Evolutionary conservation across 225 moss, liverwort and hornwort species (phyloP).

Genomic region (Straminergon stramineum): DNA sequence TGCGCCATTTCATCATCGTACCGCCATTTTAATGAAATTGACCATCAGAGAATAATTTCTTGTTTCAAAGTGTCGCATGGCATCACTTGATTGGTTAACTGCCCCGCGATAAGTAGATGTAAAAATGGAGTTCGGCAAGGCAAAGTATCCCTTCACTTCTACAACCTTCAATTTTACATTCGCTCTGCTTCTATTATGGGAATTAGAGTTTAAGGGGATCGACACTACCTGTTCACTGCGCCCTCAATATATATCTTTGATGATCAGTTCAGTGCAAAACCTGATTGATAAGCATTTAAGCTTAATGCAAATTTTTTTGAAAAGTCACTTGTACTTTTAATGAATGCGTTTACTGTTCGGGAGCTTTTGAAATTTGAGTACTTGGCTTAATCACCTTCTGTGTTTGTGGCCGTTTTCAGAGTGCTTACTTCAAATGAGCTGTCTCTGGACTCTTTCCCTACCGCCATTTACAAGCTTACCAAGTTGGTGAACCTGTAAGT

Average conservation of each 20-base stretch:
- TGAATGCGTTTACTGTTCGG: background rate
- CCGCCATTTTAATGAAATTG: too few relatives aligned
- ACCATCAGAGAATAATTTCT: too few relatives aligned
- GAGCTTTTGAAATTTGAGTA: background rate
- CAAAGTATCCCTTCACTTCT: background rate
- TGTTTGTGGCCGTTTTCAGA: conserved; percentile 5
- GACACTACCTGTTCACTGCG: background rate
- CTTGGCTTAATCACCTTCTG: background rate
- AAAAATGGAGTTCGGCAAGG: too few relatives aligned
- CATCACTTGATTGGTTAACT: background rate
- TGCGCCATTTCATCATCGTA: too few relatives aligned
- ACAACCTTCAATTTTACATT: background rate
- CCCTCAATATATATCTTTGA: background rate
- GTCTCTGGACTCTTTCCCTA: conserved; percentile 20
- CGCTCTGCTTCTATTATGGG: background rate
- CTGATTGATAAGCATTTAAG: background rate
- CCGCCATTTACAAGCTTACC: conserved; percentile 15
- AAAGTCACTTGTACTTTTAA: background rate
- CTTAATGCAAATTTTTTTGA: background rate
- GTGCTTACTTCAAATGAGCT: conserved; percentile 38
- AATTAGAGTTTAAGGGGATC: background rate
- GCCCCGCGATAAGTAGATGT: too few relatives aligned
- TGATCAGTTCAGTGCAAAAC: background rate
- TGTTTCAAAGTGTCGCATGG: background rate
- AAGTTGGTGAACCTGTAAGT: conserved; percentile 28